Evolutionary conservation across 2,329 filamentous ascomycete species (phyloP).

Genomic region (Colletotrichum sp.): DNA sequence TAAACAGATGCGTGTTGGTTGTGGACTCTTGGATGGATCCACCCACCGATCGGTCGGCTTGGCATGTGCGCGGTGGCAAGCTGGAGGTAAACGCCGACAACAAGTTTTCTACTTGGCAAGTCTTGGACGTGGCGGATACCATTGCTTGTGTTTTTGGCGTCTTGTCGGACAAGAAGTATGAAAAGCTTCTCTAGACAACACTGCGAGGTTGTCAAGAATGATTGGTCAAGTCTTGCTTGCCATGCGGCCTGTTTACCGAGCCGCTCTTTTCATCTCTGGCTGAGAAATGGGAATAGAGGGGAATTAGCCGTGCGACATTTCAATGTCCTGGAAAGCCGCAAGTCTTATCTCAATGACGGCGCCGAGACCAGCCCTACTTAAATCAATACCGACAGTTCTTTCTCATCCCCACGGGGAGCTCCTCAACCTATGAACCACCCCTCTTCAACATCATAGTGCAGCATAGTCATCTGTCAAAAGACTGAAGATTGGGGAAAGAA

Average conservation of each 20-base stretch:
- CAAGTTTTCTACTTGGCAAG: not conserved
- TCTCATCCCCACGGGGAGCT: not conserved
- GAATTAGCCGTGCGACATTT: fast-evolving
- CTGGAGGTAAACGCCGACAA: not conserved
- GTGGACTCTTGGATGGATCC: not conserved
- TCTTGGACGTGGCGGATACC: not conserved
- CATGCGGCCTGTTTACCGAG: not conserved
- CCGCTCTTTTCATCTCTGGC: not conserved
- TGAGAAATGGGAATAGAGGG: not conserved
- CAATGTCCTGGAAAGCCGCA: not conserved
- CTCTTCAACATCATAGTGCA: not conserved
- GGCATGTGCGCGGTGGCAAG: not conserved
- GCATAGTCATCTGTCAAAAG: not conserved
- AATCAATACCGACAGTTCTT: not conserved
- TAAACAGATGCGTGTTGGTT: not conserved
- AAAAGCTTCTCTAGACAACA: not conserved
- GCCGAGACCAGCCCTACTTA: not conserved
- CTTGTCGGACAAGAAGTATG: not conserved
- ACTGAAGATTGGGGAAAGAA: not conserved
- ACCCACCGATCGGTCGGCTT: not conserved
- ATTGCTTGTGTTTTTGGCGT: not conserved
- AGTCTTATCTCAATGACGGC: not conserved
- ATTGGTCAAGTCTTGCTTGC: not conserved
- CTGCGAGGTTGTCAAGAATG: not conserved
- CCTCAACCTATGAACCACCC: not conserved